phyloP scores from a whole-genome alignment of 176 grass and related monocot genomes.

The Carex littledalei region DNA sequence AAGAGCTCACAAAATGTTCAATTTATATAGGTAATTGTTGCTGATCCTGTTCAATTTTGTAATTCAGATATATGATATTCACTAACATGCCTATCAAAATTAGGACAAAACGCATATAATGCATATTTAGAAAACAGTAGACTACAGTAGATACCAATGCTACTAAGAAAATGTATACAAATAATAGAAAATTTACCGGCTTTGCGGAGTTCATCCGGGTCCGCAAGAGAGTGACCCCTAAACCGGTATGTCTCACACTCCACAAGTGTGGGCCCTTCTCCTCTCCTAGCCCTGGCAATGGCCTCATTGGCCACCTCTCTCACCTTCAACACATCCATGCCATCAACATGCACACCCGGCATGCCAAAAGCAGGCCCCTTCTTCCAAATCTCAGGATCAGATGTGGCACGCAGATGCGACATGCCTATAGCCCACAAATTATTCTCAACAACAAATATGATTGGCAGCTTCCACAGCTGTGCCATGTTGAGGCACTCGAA shows the following conservation, averaged over 20 bases:
- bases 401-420: slow-evolving; percentile 74
- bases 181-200: slow-evolving; percentile 40
- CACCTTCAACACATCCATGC: slow-evolving; percentile 96
- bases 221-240: slow-evolving; percentile 78
- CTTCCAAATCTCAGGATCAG: slow-evolving; percentile 90
- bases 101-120: neutral
- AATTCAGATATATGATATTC: slow-evolving; percentile 2
- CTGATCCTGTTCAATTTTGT: neutral
- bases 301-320: slow-evolving; percentile 90
- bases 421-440: slow-evolving; percentile 92
- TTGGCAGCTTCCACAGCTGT: slow-evolving; percentile 94
- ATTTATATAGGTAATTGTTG: neutral
- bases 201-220: slow-evolving; percentile 87
- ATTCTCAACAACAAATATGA: slow-evolving; percentile 98
- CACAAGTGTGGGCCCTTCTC: slow-evolving; percentile 87
- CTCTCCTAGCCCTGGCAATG: slow-evolving; percentile 81
- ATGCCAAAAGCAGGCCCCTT: slow-evolving; percentile 92
- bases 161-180: neutral
- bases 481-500: slow-evolving; percentile 99
- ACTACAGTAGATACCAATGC: neutral
- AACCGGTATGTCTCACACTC: slow-evolving; percentile 90
- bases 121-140: neutral
- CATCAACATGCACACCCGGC: slow-evolving; percentile 84
- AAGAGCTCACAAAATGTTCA: neutral
- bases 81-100: slow-evolving; percentile 2